Evolutionary conservation across 371 early-diverging fungal species (phyloP).

Genomic region (Haplosporangium sp.): DNA sequence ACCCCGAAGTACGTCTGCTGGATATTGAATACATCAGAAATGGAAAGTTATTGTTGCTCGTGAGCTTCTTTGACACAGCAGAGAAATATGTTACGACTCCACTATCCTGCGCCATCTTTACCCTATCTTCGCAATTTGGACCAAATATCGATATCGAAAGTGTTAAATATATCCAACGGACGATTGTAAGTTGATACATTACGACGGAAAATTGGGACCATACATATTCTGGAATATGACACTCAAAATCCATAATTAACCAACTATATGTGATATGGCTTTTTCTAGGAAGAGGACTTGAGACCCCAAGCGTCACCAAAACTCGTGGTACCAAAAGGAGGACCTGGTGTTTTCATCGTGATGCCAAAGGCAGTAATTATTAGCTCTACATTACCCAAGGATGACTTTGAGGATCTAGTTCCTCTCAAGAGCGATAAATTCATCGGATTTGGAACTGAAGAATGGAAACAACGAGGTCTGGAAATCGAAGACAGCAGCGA

Average conservation of each 20-base stretch:
- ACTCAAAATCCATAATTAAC: not conserved
- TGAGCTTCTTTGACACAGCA: slow-evolving; percentile 28
- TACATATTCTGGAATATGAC: not conserved
- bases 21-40: slow-evolving; percentile 44
- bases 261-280: no score
- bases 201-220: not conserved
- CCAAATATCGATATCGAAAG: slow-evolving; percentile 28
- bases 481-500: slow-evolving; percentile 29
- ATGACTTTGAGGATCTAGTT: slow-evolving; percentile 42
- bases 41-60: slow-evolving; percentile 34
- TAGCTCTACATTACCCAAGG: slow-evolving; percentile 22
- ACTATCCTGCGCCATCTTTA: slow-evolving; percentile 36
- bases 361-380: slow-evolving; percentile 43
- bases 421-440: slow-evolving; percentile 46
- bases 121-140: slow-evolving; percentile 28
- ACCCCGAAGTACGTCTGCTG: slow-evolving; percentile 31
- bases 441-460: slow-evolving; percentile 44
- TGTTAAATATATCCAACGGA: slow-evolving; percentile 37
- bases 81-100: slow-evolving; percentile 17
- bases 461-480: slow-evolving; percentile 45
- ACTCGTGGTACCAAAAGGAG: slow-evolving; percentile 46
- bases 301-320: slow-evolving; percentile 43
- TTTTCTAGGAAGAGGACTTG: slow-evolving; percentile 39
- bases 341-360: slow-evolving; percentile 45
- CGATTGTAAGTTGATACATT: slow-evolving; percentile 26